A percentile compares a stretch with the other conserved stretches of the same genome.
Evolutionary conservation across 2,329 filamentous ascomycete genomes (phyloP).

Genomic region (Aspergillus latus): DNA sequence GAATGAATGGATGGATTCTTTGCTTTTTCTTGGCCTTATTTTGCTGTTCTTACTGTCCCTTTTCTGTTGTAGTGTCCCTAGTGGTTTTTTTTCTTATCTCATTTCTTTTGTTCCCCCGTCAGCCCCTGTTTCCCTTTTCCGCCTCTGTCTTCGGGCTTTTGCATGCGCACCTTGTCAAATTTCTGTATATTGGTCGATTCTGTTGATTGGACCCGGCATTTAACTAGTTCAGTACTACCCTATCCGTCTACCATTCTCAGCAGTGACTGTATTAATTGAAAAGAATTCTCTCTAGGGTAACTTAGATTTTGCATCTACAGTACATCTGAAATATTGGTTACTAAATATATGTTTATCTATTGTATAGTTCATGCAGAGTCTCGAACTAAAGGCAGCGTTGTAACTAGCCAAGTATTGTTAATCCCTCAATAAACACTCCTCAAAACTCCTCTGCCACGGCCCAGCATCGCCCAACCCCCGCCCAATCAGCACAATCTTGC

Average conservation of each 20-base stretch:
- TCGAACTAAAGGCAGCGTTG: not conserved
- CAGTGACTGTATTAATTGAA: constrained; percentile 33
- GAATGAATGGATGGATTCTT: constrained; percentile 19
- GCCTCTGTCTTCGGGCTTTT: not conserved
- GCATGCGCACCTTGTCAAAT: constrained; percentile 17
- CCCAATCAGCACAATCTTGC: constrained; percentile 51
- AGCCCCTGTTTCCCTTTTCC: not conserved
- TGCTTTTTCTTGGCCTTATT: not conserved
- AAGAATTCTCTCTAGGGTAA: constrained; percentile 4
- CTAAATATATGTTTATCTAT: not conserved
- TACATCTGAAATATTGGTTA: no score
- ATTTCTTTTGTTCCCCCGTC: no score
- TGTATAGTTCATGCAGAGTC: not conserved
- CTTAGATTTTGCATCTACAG: not conserved
- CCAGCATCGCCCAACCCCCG: constrained; percentile 39
- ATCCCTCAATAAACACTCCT: constrained; percentile 26
- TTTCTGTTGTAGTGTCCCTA: not conserved
- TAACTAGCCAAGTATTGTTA: not conserved
- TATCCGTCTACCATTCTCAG: constrained; percentile 17
- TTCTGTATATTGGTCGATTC: constrained; percentile 27
- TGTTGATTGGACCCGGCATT: constrained; percentile 14
- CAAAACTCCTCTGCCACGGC: constrained; percentile 39
- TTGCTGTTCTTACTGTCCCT: constrained; percentile 4
- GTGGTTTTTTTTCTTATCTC: no score
- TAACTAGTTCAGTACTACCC: not conserved